A percentile compares a stretch with the other conserved stretches of the same genome.
Evolutionary conservation across 306 rosid species (phyloP).

Genomic region (Malus domestica): ASM211411v1 NC_041802.1:23506001-23506500

Average conservation of each 20-base stretch:
- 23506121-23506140: not conserved
- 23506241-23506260: not conserved
- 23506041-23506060: not conserved
- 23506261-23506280: conserved; percentile 4
- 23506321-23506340: conserved; percentile 47
- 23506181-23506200: not conserved
- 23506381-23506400: conserved; percentile 72
- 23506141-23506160: not conserved
- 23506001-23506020: not conserved
- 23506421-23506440: conserved; percentile 89
- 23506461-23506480: conserved; percentile 67
- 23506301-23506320: not conserved
- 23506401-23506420: conserved; percentile 59
- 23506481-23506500: conserved; percentile 46
- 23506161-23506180: not conserved
- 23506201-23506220: not conserved
- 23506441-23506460: conserved; percentile 74
- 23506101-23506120: not conserved
- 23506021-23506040: not conserved
- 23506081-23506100: not conserved
- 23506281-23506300: not conserved
- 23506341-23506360: conserved; percentile 82
- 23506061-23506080: not conserved
- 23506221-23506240: not conserved
- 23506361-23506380: conserved; percentile 77